Percentiles rank a stretch among this genome's conserved stretches.
phyloP scores from a whole-genome alignment of 2,329 filamentous ascomycete genomes.

The Madurella fahalii region DNA sequence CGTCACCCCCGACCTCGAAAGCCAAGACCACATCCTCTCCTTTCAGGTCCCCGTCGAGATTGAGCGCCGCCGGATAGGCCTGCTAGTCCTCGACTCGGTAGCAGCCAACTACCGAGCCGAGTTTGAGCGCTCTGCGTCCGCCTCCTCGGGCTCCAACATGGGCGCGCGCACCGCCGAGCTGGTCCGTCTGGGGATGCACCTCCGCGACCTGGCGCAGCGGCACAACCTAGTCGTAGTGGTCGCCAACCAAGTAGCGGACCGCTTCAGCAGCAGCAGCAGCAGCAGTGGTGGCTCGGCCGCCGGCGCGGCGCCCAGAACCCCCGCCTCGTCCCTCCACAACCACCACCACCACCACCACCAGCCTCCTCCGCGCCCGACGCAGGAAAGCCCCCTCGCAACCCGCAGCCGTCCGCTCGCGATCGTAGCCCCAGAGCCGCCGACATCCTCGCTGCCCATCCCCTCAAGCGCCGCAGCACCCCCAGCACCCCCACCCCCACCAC shows the following conservation, averaged over 20 bases:
- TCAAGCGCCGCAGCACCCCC: constrained; percentile 31
- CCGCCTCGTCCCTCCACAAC: constrained; percentile 11
- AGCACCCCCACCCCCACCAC: constrained; percentile 2
- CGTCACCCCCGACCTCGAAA: constrained; percentile 82
- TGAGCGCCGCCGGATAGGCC: constrained; percentile 67
- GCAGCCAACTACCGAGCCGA: constrained; percentile 95
- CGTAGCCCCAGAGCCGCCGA: constrained; percentile 29
- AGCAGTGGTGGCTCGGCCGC: too few species aligned
- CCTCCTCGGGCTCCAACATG: constrained; percentile 51
- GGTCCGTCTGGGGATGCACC: constrained; percentile 67
- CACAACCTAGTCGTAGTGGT: constrained; percentile 81
- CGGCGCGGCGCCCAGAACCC: constrained; percentile 1
- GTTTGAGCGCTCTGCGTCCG: constrained; percentile 54
- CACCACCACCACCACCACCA: background rate
- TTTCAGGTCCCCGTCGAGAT: constrained; percentile 90
- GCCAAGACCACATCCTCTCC: constrained; percentile 89
- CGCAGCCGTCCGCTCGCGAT: constrained; percentile 42
- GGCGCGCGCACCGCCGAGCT: constrained; percentile 74
- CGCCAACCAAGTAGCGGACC: constrained; percentile 92
- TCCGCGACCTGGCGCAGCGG: constrained; percentile 70
- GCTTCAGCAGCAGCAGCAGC: constrained; percentile 48
- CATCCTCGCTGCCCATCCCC: constrained; percentile 27
- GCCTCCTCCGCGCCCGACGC: constrained; percentile 19
- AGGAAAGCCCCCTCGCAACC: constrained; percentile 50
- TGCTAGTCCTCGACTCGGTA: constrained; percentile 85